Evolutionary conservation across 2,329 filamentous ascomycete genomes (phyloP), one percentile per base, ranked within the genome.

Genomic region (Penicillium griseofulvum): DNA sequence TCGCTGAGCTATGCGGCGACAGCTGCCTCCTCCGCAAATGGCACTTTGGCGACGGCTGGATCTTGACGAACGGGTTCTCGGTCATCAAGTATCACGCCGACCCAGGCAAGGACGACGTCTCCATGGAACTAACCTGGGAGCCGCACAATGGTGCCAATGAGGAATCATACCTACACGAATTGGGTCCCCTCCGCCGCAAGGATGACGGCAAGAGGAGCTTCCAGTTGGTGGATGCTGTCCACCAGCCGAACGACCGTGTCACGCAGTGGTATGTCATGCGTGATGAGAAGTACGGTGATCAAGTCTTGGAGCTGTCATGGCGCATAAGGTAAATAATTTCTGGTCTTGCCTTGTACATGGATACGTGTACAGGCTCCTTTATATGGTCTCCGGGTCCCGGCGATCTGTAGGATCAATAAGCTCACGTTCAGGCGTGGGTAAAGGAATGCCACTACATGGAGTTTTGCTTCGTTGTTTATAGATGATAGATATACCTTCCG

Each of bases 11-110:
- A n/a, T 86, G 84, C 60, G 83, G 84, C 5, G 79, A 80, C 45
- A 60, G 59, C 2, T 86, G 83, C 55, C 78, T 85, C 57, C 70
- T 87, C 46, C 81, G 83, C 62, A 77, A 84, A 24, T 86, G 79
- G 74, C 73, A 71, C 19, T 80, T 80, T 49, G 61, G 65, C 6
- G 71, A 78, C 29, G 72, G 73, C 31, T 71, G 74, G 77, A 42
- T 85, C n/a, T 70, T 86, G 11, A 77, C 80, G 28, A 86, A 86
- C 65, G 84, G 84, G 0, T 86, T 80, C 63, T 85, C 81, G 19
- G 76, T 86, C 44, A 75, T 78, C 29, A 71, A 75, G 43, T 85
- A 85, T 37, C 65, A 79, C 6, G 69, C 73, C 6, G 61, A 65
- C 3, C 54, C 80, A 1, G 77, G 81, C 24, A 65, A 81, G 12